These are phyloP conservation scores for Podospora didyma DNA, from an alignment of 495 filamentous ascomycete species.

Conservation along the genomic window DNA sequence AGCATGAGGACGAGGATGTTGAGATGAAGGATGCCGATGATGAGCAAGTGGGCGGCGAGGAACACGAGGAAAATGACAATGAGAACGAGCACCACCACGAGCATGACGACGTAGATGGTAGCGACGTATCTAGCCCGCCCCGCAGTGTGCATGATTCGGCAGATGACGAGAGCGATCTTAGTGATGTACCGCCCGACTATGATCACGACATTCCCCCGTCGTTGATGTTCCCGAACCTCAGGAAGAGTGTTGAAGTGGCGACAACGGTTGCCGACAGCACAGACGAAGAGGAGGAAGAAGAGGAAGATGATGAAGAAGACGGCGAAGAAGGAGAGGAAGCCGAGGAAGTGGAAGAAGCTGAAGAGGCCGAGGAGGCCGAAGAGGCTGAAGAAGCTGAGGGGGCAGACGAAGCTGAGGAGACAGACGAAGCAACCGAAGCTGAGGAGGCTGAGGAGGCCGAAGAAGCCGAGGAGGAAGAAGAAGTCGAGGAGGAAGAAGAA, in stretches of 20 bases:
- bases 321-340: conserved; percentile 19
- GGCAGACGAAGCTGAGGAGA: conserved; percentile 15
- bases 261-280: conserved; percentile 11
- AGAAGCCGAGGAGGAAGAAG: conserved; percentile 20
- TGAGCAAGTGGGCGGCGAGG: conserved; percentile 26
- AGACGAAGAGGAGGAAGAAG: conserved; percentile 22
- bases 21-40: conserved; percentile 24
- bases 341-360: conserved; percentile 20
- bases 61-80: conserved; percentile 18
- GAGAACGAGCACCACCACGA: conserved; percentile 12
- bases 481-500: conserved; percentile 22
- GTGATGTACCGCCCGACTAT: conserved; percentile 57
- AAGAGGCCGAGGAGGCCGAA: conserved; percentile 20
- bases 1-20: not conserved
- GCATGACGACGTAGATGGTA: conserved; percentile 25
- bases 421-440: conserved; percentile 18
- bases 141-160: conserved; percentile 69
- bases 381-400: conserved; percentile 22
- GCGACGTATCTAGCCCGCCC: conserved; percentile 36
- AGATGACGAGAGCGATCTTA: conserved; percentile 78
- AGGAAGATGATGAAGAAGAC: conserved; percentile 20
- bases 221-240: conserved; percentile 43
- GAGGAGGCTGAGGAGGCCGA: conserved; percentile 20
- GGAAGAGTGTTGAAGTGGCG: conserved; percentile 29
- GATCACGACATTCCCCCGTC: conserved; percentile 43